Percentiles rank a stretch among this genome's conserved stretches.
Evolutionary conservation across 1,139 yeast species (phyloP).

Genomic region (Blastobotrys arbuscula): DNA sequence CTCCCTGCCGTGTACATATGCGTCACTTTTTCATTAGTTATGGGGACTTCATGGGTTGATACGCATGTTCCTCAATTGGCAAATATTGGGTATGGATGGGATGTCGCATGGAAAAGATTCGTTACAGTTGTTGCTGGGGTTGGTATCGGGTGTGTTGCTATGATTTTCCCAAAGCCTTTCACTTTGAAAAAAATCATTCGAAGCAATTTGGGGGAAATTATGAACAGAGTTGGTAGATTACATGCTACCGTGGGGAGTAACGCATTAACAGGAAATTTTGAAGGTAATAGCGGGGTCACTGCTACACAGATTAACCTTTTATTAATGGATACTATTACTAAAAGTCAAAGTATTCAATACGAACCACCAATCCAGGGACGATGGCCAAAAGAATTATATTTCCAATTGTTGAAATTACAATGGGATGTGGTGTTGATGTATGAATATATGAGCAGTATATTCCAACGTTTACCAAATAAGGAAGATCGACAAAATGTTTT

Average conservation of each 20-base stretch:
- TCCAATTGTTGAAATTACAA: constrained; percentile 19
- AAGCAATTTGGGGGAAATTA: constrained; percentile 21
- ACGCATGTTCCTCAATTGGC: constrained; percentile 12
- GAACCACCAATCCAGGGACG: constrained; percentile 29
- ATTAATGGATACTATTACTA: constrained; percentile 12
- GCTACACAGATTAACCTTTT: constrained; percentile 17
- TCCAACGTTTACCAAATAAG: constrained; percentile 19
- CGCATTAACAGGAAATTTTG: constrained; percentile 19
- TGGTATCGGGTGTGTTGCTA: constrained; percentile 30
- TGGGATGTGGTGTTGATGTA: constrained; percentile 23
- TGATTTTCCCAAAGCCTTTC: constrained; percentile 30
- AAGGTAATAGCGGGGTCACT: constrained; percentile 21
- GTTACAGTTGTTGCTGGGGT: constrained; percentile 32
- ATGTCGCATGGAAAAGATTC: constrained; percentile 35
- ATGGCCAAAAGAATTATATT: constrained; percentile 28
- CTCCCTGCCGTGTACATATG: constrained; percentile 30
- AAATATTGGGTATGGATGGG: constrained; percentile 31
- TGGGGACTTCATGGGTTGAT: constrained; percentile 33
- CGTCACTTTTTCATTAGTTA: constrained; percentile 29
- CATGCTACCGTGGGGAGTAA: constrained; percentile 29
- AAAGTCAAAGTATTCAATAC: constrained; percentile 17
- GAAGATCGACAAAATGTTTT: constrained; percentile 17
- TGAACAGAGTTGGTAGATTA: constrained; percentile 25
- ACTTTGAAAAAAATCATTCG: constrained; percentile 28
- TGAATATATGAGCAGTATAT: constrained; percentile 20